These are phyloP conservation scores for Beauveria medogensis DNA, from an alignment of 2,329 filamentous ascomycete genomes.

Conservation along the genomic window DNA sequence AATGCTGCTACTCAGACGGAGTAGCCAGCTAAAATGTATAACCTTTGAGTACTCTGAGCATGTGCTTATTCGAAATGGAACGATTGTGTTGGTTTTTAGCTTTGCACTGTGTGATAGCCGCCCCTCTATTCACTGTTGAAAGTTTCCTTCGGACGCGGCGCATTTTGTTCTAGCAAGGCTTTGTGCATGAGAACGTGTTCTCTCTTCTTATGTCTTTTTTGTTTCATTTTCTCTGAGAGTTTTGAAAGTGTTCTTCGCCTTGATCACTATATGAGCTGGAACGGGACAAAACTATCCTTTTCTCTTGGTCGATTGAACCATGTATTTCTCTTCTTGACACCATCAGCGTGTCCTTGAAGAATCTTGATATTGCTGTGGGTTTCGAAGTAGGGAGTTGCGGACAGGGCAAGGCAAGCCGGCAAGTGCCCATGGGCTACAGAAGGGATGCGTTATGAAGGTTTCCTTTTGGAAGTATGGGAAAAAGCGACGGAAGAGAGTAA, in stretches of 20 bases:
- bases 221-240: background rate
- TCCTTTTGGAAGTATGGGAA: background rate
- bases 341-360: background rate
- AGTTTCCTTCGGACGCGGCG: background rate
- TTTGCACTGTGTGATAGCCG: background rate
- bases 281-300: slow-evolving; percentile 5
- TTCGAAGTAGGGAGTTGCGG: background rate
- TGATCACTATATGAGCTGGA: slow-evolving; percentile 6
- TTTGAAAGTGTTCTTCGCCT: slow-evolving; percentile 8
- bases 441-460: background rate
- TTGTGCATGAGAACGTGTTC: background rate
- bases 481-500: background rate
- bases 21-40: slow-evolving; percentile 15
- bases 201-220: background rate
- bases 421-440: background rate
- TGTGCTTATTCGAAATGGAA: slow-evolving; percentile 7
- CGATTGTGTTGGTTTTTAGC: background rate
- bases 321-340: background rate
- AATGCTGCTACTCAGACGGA: background rate
- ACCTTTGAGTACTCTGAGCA: slow-evolving; percentile 15
- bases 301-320: background rate
- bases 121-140: background rate
- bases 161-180: background rate
- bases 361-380: background rate
- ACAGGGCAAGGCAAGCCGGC: background rate